Evolutionary conservation across 2,329 filamentous ascomycete genomes (phyloP), one percentile per base, ranked within the genome.

Genomic region (Bipolaris sorokiniana): DNA sequence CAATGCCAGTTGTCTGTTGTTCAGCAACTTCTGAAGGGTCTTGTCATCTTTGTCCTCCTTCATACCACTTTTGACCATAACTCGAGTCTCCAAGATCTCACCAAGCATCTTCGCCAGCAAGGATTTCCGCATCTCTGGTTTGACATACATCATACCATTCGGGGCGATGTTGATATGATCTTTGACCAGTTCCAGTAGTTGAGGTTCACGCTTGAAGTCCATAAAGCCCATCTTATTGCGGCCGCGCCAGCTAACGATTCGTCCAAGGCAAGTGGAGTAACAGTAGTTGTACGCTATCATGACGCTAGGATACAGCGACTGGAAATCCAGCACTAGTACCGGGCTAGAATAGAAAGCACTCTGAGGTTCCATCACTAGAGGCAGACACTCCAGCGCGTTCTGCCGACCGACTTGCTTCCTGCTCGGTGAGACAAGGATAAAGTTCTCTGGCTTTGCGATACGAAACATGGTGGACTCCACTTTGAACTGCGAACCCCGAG

Each of bases 201-300:
- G 84, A 33, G 88, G 83, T 63, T 93, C 86, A 22, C 95, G 86
- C 62, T 89, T 83, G 77, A 96, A 98, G 59, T 97, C 89, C 26
- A 88, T 87, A 72, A 98, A 97, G 0, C 95, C 95, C 89, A 99
- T 92, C 78, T 98, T 97, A 79, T 92, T 93, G 28, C 85, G 87
- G 2, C 92, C 93, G n/a, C 92, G 87, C 94, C 94, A 97, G 66
- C 88, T 86, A 26, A 88, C 86, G 37, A 97, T 88, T 28, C 95
- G 87, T 0, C 95, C 95, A 0, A 98, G 82, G 66, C 93, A 99
- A 0, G 95, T 99, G 0, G 95, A 98, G 73, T 99, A 99, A 79
- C 95, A 99, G 73, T 97, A 95, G 70, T 99, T 99, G 80, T 99
- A 98, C 0, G 95, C 95, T 71, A 99, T 98, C 92, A 99, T 97